Conservation (phyloP, 1,284 basidiomycete species). For the Lentinus polychrous region DNA sequence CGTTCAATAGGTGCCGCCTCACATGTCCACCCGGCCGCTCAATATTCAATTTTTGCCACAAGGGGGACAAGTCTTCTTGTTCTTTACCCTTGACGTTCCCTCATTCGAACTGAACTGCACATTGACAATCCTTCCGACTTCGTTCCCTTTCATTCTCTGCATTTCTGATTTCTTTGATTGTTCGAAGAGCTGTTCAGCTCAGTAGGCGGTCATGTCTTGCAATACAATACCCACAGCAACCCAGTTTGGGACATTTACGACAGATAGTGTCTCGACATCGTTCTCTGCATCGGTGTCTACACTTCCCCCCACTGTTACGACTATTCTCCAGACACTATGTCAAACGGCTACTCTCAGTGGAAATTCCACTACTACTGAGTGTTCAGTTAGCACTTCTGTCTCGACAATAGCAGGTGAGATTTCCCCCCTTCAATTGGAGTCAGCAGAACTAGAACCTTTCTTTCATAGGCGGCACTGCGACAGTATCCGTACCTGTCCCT, state of each 20-base stretch:
- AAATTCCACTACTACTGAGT: constrained; percentile 21
- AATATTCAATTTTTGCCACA: no score
- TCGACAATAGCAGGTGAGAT: constrained; percentile 29
- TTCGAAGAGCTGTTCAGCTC: no score
- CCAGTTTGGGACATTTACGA: constrained; percentile 28
- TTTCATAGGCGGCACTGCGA: constrained; percentile 24
- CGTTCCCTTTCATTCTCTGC: no score
- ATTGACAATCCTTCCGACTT: no score
- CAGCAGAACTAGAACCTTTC: not conserved
- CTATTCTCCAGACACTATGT: constrained; percentile 25
- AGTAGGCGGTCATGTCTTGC: constrained; percentile 17
- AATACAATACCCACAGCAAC: constrained; percentile 30
- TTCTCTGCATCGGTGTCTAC: constrained; percentile 24
- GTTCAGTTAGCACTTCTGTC: constrained; percentile 16
- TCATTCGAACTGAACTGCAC: no score
- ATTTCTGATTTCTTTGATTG: no score
- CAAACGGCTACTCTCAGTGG: constrained; percentile 12
- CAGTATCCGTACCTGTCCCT: constrained; percentile 29
- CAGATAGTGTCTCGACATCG: constrained; percentile 28
- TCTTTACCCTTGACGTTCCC: no score
- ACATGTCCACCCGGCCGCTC: no score
- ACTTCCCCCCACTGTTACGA: constrained; percentile 21
- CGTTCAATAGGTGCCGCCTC: no score
- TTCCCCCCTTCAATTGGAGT: no score
- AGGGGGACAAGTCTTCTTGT: no score